Percentiles rank a stretch among this genome's conserved stretches.
These are phyloP conservation scores for Globisporangium uncinulatum DNA, from an alignment of 352 stramenopile species.

Conservation along the genomic window DNA sequence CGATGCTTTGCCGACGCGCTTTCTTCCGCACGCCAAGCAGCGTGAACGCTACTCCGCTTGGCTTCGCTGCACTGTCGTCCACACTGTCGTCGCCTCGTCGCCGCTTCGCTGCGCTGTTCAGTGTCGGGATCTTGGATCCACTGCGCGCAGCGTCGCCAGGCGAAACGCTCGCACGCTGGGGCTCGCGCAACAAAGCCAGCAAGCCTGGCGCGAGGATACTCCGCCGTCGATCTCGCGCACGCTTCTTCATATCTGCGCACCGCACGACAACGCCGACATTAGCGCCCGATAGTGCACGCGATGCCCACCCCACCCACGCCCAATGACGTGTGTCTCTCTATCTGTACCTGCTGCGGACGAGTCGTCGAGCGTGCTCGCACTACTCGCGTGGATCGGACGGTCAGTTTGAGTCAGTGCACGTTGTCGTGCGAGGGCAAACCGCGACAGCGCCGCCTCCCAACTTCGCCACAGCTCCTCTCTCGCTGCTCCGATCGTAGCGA, in stretches of 20 bases:
- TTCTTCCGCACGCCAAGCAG: slow-evolving; percentile 11
- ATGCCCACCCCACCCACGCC: too few species aligned
- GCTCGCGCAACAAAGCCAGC: slow-evolving; percentile 8
- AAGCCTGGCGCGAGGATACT: slow-evolving; percentile 18
- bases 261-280: not conserved
- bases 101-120: slow-evolving; percentile 4
- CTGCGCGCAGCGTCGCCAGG: not conserved
- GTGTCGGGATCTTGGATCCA: not conserved
- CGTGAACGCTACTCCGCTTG: too few species aligned
- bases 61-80: too few species aligned
- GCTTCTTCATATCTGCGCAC: slow-evolving; percentile 14
- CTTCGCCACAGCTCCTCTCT: slow-evolving; percentile 21
- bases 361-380: not conserved
- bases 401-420: not conserved
- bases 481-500: not conserved
- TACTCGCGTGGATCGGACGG: not conserved
- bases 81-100: not conserved
- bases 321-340: too few species aligned
- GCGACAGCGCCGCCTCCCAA: slow-evolving; percentile 14
- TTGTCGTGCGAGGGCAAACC: slow-evolving; percentile 3
- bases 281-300: not conserved
- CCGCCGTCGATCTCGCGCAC: slow-evolving; percentile 19
- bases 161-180: not conserved
- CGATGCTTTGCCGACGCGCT: slow-evolving; percentile 35
- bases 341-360: not conserved